These are phyloP conservation scores for Carex scoparia DNA, from an alignment of 176 grass and related monocot genomes.

Conservation along the genomic window DNA sequence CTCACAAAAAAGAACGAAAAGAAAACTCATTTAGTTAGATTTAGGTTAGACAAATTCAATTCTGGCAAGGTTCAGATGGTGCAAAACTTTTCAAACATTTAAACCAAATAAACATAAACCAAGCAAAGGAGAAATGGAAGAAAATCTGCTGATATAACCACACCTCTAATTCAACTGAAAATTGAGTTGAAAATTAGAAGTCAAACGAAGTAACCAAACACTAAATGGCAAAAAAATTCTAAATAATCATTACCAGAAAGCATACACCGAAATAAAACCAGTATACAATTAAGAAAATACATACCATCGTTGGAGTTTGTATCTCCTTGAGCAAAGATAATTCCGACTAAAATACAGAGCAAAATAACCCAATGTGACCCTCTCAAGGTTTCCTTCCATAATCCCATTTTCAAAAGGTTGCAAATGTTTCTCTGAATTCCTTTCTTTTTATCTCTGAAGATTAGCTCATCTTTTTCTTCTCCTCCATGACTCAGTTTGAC, in stretches of 20 bases:
- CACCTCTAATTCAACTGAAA: not conserved
- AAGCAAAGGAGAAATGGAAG: not conserved
- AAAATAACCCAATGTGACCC: conserved; percentile 17
- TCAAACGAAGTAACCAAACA: not conserved
- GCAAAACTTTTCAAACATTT: no score
- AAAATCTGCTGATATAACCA: not conserved
- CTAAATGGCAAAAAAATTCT: not conserved
- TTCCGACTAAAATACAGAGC: conserved; percentile 17
- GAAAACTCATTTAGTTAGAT: not conserved
- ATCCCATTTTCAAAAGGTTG: not conserved
- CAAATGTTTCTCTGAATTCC: not conserved
- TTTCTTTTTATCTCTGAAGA: not conserved
- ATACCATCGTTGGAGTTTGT: conserved; percentile 37
- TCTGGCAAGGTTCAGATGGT: not conserved
- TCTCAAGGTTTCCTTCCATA: not conserved
- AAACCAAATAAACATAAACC: not conserved
- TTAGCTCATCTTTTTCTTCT: conserved; percentile 6
- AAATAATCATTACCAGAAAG: not conserved
- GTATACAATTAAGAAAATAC: conserved; percentile 17
- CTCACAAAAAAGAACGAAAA: not conserved
- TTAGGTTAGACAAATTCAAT: not conserved
- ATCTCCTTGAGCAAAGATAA: conserved; percentile 18
- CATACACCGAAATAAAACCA: not conserved
- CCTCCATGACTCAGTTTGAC: conserved; percentile 6
- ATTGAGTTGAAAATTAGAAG: not conserved